Evolutionary conservation across 306 rosid species (phyloP), one percentile per base, ranked within the genome.

Genomic region (Rosa persica): DNA sequence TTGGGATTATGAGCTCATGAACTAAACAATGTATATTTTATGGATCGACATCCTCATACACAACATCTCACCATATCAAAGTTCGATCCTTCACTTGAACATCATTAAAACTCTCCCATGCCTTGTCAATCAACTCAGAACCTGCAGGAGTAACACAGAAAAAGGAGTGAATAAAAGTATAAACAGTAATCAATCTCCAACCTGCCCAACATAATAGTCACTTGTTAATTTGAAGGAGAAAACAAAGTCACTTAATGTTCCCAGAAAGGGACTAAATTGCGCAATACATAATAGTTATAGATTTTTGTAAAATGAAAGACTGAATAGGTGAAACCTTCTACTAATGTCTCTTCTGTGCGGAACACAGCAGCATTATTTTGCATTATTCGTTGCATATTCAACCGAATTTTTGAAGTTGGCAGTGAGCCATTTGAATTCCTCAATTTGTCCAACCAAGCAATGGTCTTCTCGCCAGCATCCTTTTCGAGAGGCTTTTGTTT

Each of bases 301-400:
- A 10, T 2, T 64, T 72, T 27, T 60, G 52, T 16, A 42, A 51
- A 80, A 47, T 52, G 72, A 67, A 38, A 38, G 46, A 40, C 8
- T 43, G 46, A 43, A 19, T 5, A 39, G 48, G 47, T 11, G 20
- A 23, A 12, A 93, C 98, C 98, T 89, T 94, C 99, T 87, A 84
- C 93, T 80, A 95, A 85, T 46, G 96, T 93, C 81, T 95, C 99
- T 76, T 91, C 96, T 46, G 97, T 93, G 52, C 99, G 99, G 88
- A 95, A 95, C 64, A 95, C 99, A 83, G 99, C 98, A 80, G 98
- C 99, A 83, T 95, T 91, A 75, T 47, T 95, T 90, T 95, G 99
- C 99, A 95, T 95, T 22, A 89, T 23, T n/a, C 96, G 88, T 81
- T 95, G 99, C 99, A 95, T 92, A 85, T 95, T 90, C 84, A 95